Evolutionary conservation across 2,329 filamentous ascomycete species (phyloP), one percentile per base, ranked within the genome.

Genomic region (Phialocephala subalpina): DNA sequence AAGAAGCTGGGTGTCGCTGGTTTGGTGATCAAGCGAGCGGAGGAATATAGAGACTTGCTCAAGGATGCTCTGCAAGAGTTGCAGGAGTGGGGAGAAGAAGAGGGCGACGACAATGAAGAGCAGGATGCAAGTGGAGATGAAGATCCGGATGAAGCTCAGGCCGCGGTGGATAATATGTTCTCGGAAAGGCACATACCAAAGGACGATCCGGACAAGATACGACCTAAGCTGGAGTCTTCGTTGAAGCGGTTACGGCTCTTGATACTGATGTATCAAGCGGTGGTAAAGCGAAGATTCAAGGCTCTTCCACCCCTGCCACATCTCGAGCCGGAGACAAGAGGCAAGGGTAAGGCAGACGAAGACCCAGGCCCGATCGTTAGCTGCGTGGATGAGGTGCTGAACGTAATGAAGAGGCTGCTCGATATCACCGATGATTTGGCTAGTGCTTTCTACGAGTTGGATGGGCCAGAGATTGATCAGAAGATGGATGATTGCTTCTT

Each of bases 11-110:
- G 93, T 0, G 85, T 97, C 5, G 86, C 86, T 0, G 92, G 90
- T 0, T 82, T 94, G 64, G 84, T 95, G 56, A 84, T 91, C 0
- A 83, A 85, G 70, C 94, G 91, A 75, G 90, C 90, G 1, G 87
- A 92, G 71, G 85, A 94, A 76, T 92, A 90, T 79, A 83, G 88
- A 47, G 92, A 92, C 63, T 87, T 91, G 2, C 81, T 97, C 27
- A 87, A 92, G 72, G 95, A 97, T 80, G 91, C 93, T 0, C 86
- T 97, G 71, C 87, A 92, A 68, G 95, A 97, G 80, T 78, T 97
- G 70, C 92, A 93, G 76, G 93, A 95, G 72, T 97, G 94, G 93
- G 88, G 90, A 22, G 91, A 93, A 1, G 91, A 93, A 73, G 85
- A 87, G 11, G 84, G 86, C 0, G 86, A 87, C 2, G 88, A 88